Conservation (phyloP, 1,284 basidiomycete genomes). For the Uromyces viciae-fabae region DNA sequence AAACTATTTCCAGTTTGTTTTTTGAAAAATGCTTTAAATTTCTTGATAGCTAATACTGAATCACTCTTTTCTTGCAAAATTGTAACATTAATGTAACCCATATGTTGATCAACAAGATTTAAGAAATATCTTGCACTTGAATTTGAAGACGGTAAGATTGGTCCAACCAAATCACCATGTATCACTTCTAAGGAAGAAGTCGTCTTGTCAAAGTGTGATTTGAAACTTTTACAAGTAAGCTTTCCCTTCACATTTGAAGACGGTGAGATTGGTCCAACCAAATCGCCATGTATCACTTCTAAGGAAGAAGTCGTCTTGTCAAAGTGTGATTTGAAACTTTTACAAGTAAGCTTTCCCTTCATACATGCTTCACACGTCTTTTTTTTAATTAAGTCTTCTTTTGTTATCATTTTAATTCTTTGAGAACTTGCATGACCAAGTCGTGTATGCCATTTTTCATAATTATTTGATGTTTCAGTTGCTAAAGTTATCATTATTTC, state of each 20-base stretch:
- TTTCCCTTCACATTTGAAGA: neutral
- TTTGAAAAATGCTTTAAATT: neutral
- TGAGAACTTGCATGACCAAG: neutral
- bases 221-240: neutral
- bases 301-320: neutral
- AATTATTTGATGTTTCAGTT: neutral
- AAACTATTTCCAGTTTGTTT: neutral
- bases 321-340: neutral
- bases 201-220: neutral
- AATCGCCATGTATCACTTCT: neutral
- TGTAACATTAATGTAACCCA: neutral
- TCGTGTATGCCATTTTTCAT: neutral
- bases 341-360: neutral
- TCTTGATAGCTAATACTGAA: neutral
- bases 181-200: neutral
- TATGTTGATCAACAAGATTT: neutral
- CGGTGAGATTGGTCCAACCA: neutral
- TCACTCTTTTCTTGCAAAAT: neutral
- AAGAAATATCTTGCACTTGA: neutral
- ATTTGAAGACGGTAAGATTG: neutral
- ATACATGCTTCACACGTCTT: neutral
- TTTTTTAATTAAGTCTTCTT: neutral
- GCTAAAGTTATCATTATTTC: neutral
- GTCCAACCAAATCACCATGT: neutral
- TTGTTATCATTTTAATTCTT: neutral